Percentiles rank a stretch among this genome's conserved stretches.
Conservation (phyloP, 1,139 yeast species). For the Suhomyces anneliseae region DNA sequence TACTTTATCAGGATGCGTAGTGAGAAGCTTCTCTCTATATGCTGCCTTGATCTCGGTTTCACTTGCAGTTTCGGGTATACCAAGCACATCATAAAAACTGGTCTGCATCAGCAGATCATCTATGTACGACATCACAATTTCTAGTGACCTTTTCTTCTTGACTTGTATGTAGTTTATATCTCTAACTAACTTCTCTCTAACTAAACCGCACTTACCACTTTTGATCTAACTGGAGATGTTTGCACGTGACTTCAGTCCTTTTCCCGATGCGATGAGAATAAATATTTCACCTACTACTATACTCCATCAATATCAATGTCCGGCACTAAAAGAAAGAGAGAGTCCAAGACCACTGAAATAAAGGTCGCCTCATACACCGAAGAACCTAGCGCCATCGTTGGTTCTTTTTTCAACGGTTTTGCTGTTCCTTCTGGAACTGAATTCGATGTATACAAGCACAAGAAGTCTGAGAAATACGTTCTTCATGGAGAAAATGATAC, state of each 20-base stretch:
- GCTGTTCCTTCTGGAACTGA: slow-evolving; percentile 56
- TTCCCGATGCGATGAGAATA: slow-evolving; percentile 11
- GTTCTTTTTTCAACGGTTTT: slow-evolving; percentile 75
- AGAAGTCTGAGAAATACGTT: slow-evolving; percentile 44
- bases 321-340: slow-evolving; percentile 25
- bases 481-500: slow-evolving; percentile 78
- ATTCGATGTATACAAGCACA: slow-evolving; percentile 64
- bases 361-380: slow-evolving; percentile 30
- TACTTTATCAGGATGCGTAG: slow-evolving; percentile 74
- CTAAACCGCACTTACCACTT: too few species aligned
- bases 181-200: too few species aligned
- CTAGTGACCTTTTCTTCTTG: background rate
- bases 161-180: too few species aligned
- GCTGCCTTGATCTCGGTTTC: slow-evolving; percentile 54
- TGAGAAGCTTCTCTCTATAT: slow-evolving; percentile 58
- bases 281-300: slow-evolving; percentile 3
- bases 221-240: too few species aligned
- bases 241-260: slow-evolving; percentile 5
- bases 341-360: slow-evolving; percentile 29
- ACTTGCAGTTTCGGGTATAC: slow-evolving; percentile 39
- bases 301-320: slow-evolving; percentile 13
- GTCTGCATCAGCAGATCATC: slow-evolving; percentile 6
- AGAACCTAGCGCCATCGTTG: slow-evolving; percentile 44
- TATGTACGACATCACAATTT: slow-evolving; percentile 5
- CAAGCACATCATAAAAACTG: slow-evolving; percentile 54